Evolutionary conservation across 2,329 filamentous ascomycete species (phyloP).

Genomic region (Alternaria sp.): DNA sequence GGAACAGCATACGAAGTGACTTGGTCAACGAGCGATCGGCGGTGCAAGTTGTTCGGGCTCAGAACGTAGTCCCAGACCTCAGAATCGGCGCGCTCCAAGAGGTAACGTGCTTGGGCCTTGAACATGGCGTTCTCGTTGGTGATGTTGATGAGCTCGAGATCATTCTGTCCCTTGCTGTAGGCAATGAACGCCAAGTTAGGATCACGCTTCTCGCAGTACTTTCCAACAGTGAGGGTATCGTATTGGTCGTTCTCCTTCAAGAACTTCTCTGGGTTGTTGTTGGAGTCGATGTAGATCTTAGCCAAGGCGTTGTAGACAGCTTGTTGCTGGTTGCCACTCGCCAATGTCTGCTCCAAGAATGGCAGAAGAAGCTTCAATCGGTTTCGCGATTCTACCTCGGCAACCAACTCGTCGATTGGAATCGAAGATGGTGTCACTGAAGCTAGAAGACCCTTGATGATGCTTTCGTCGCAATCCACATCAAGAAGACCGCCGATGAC

Average conservation of each 20-base stretch:
- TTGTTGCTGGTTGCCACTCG: slow-evolving; percentile 91
- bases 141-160: slow-evolving; percentile 94
- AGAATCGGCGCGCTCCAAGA: slow-evolving; percentile 85
- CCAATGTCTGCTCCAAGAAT: slow-evolving; percentile 92
- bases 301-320: slow-evolving; percentile 96
- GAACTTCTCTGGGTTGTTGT: slow-evolving; percentile 98
- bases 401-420: slow-evolving; percentile 91
- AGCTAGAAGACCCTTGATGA: slow-evolving; percentile 89
- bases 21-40: slow-evolving; percentile 92
- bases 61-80: slow-evolving; percentile 97
- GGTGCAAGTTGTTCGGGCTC: slow-evolving; percentile 93
- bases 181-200: slow-evolving; percentile 95
- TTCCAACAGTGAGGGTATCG: slow-evolving; percentile 88
- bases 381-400: slow-evolving; percentile 95
- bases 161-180: slow-evolving; percentile 96
- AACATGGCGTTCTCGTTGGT: slow-evolving; percentile 99
- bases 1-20: slow-evolving; percentile 95
- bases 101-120: slow-evolving; percentile 93
- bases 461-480: slow-evolving; percentile 94
- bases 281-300: slow-evolving; percentile 99
- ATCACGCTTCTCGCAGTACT: slow-evolving; percentile 99
- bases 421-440: slow-evolving; percentile 87
- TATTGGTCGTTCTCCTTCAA: slow-evolving; percentile 97
- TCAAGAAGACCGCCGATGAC: slow-evolving; percentile 94
- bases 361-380: slow-evolving; percentile 93